Evolutionary conservation across 2,329 filamentous ascomycete species (phyloP).

Genomic region (Aspergillus piperis): DNA sequence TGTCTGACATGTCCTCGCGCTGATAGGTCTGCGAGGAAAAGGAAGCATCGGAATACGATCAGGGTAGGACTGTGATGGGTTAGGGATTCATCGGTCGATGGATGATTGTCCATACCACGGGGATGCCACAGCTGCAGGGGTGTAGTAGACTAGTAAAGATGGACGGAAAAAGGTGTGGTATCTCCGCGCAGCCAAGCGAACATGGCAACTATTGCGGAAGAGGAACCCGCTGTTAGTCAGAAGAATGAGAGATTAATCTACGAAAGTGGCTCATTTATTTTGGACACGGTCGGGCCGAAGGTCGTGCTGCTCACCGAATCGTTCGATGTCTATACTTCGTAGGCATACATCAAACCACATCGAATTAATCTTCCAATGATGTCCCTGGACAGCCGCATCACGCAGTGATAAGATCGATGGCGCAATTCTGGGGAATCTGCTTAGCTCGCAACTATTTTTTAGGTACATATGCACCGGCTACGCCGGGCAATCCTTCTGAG

Average conservation of each 20-base stretch:
- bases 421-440: conserved; percentile 29
- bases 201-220: neutral
- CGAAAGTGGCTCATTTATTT: neutral
- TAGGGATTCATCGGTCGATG: neutral
- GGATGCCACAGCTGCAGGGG: neutral
- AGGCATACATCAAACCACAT: neutral
- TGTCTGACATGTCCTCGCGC: neutral
- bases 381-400: neutral
- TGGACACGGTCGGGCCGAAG: neutral
- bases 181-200: neutral
- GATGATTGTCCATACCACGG: neutral
- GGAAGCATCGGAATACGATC: neutral
- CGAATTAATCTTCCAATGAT: neutral
- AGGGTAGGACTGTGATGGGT: neutral
- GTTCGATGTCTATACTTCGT: neutral
- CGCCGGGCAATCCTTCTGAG: neutral
- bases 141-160: neutral
- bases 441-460: conserved; percentile 1
- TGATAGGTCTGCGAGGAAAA: neutral
- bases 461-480: neutral
- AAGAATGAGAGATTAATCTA: conserved; percentile 3
- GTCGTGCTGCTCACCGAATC: neutral
- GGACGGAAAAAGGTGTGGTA: neutral
- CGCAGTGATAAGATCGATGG: conserved; percentile 32
- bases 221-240: neutral